A percentile compares a stretch with the other conserved stretches of the same genome.
phyloP scores from a whole-genome alignment of 768 basidiomycete species.

The Strobilomyces dryophilus region DNA sequence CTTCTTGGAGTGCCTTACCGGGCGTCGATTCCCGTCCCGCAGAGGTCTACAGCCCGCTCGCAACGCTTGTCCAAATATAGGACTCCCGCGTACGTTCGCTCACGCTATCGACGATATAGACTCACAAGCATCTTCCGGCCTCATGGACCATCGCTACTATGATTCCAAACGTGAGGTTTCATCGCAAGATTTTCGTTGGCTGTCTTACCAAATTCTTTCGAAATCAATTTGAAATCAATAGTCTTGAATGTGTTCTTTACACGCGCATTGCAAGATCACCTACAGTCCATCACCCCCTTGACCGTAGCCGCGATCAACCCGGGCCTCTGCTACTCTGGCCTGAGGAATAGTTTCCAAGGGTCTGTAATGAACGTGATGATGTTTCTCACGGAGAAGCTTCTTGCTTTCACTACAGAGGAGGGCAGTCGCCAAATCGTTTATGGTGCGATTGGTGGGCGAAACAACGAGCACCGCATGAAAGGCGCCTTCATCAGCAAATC shows the following conservation, averaged over 20 bases:
- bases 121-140: conserved; percentile 1
- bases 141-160: conserved; percentile 19
- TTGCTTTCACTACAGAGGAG: conserved; percentile 25
- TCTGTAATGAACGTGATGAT: neutral
- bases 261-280: conserved; percentile 22
- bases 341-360: conserved; percentile 10
- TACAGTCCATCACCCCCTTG: conserved; percentile 19
- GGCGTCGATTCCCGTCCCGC: conserved; percentile 6
- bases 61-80: conserved; percentile 22
- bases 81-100: conserved; percentile 9
- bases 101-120: neutral
- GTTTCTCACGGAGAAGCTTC: conserved; percentile 4
- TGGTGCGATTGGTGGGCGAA: conserved; percentile 23
- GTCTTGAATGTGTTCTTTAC: conserved; percentile 31
- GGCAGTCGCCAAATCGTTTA: conserved; percentile 35
- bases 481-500: conserved; percentile 16
- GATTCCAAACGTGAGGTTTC: conserved; percentile 25
- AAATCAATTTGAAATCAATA: neutral
- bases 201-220: neutral
- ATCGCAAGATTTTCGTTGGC: no score
- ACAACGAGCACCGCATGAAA: conserved; percentile 19
- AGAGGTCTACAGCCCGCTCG: conserved; percentile 23
- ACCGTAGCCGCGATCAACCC: conserved; percentile 26
- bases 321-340: conserved; percentile 29
- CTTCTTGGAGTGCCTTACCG: conserved; percentile 21